phyloP scores from a whole-genome alignment of 176 grass and related monocot species.

The Lolium perenne region DNA sequence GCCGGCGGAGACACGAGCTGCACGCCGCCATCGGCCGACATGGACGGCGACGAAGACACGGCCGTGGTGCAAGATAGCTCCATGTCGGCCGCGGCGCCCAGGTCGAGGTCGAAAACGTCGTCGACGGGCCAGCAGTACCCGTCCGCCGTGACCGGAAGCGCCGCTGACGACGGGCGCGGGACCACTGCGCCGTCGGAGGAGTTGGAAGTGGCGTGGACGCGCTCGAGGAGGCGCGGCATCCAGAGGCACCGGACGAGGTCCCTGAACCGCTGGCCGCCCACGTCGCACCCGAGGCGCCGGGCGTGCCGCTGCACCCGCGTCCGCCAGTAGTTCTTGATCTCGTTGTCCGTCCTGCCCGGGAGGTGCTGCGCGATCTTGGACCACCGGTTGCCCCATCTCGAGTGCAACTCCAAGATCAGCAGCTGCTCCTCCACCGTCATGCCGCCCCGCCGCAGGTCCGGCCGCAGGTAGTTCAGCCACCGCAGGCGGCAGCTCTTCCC shows the following conservation, averaged over 20 bases:
- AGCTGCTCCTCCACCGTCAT: constrained; percentile 92
- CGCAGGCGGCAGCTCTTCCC: constrained; percentile 93
- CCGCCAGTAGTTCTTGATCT: constrained; percentile 99
- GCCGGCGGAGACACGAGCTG: constrained; percentile 29
- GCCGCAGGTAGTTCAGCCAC: constrained; percentile 96
- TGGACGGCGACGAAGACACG: constrained; percentile 54
- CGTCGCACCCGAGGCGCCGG: constrained; percentile 84
- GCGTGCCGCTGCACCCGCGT: constrained; percentile 94
- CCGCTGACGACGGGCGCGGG: not conserved
- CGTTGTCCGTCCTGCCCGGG: constrained; percentile 90
- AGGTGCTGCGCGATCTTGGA: constrained; percentile 95
- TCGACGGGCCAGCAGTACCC: not conserved
- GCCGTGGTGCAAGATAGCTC: constrained; percentile 59
- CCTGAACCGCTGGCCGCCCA: constrained; percentile 87
- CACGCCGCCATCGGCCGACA: constrained; percentile 31
- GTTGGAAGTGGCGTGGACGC: constrained; percentile 36
- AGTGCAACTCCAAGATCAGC: constrained; percentile 90
- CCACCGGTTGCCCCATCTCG: constrained; percentile 95
- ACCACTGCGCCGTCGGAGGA: not conserved
- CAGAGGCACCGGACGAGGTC: constrained; percentile 87
- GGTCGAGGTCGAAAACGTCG: constrained; percentile 20
- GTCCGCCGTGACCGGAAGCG: not conserved
- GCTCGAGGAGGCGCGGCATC: constrained; percentile 90
- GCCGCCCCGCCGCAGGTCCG: constrained; percentile 80
- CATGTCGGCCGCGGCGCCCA: not conserved